Evolutionary conservation across 306 rosid species (phyloP), one percentile per base, ranked within the genome.

Genomic region (Lathyrus sativus): DNA sequence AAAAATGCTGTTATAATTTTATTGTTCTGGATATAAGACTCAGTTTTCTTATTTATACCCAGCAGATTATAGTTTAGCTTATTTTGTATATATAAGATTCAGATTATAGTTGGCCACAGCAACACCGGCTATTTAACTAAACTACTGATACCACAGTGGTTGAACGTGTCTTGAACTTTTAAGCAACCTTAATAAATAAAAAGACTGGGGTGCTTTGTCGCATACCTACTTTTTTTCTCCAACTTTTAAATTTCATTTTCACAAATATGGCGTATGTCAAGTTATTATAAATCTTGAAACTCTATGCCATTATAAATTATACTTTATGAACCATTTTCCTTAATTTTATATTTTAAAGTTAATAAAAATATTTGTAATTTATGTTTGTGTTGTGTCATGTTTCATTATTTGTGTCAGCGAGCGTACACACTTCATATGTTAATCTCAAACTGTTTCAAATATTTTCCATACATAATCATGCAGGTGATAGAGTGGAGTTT

Each of bases 401-500:
- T 46, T 14, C 53, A 46, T 2, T 42, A 14, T 3, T 11, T 11
- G n/a, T 42, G 15, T n/a, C 15, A 43, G 5, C 8, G 54, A 48
- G 54, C 15, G 22, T 48, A 48, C 54, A 48, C 24, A 45, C 51
- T 45, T 45, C 19, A 8, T 15, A 48, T 17, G 13, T 48, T 48
- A 49, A 61, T 72, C 61, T 48, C 8, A 18, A 69, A 42, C 17
- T 31, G 10, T 76, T 78, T 22, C n/a, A n/a, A n/a, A 13, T 44
- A 24, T 68, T 81, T 65, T 75, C 60, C 28, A 15, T 61, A 48
- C 73, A 61, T 72, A 70, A 59, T 65, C 41, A 61, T 85, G 84
- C 91, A 93, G 98, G 97, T 78, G 95, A 93, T 70, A 84, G 89
- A 68, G 89, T 60, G 29, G 14, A 60, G 11, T 90, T 78, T 33